phyloP scores from a whole-genome alignment of 495 filamentous ascomycete species.

The Pyrenopolyporus hunteri region DNA sequence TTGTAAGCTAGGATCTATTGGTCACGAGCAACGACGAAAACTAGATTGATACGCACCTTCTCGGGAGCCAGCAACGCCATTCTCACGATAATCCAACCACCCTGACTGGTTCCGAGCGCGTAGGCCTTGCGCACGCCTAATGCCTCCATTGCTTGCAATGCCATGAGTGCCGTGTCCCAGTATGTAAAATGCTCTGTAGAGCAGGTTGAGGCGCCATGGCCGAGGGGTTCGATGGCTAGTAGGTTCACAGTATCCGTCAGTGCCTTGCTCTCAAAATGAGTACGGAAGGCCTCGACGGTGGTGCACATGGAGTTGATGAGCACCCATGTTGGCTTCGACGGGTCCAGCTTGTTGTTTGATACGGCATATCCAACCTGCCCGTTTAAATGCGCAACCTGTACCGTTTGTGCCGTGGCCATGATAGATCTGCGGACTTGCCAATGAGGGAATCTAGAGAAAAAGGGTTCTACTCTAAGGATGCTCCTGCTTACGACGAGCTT shows the following conservation, averaged over 20 bases:
- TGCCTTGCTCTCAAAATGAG: conserved; percentile 52
- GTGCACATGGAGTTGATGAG: conserved; percentile 67
- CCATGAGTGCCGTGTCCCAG: conserved; percentile 60
- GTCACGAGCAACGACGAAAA: background rate
- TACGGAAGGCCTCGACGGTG: conserved; percentile 57
- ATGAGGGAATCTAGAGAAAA: too few relatives aligned
- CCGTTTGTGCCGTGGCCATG: conserved; percentile 41
- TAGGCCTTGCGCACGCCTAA: conserved; percentile 63
- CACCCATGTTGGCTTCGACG: conserved; percentile 62
- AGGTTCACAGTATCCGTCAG: conserved; percentile 58
- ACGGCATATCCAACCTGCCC: conserved; percentile 60
- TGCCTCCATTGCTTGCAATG: conserved; percentile 53
- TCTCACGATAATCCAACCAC: conserved; percentile 63
- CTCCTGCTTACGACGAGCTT: too few relatives aligned
- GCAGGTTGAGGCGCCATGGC: conserved; percentile 56
- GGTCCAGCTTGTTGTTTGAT: conserved; percentile 51
- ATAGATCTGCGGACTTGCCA: background rate
- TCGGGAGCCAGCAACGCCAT: conserved; percentile 67
- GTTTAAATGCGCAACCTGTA: conserved; percentile 60
- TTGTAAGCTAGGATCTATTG: conserved; percentile 47
- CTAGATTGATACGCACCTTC: conserved; percentile 38
- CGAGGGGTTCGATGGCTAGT: conserved; percentile 62
- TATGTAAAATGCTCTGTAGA: conserved; percentile 57
- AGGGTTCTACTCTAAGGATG: too few relatives aligned
- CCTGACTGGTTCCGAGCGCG: conserved; percentile 66